Evolutionary conservation across 306 rosid genomes (phyloP), one percentile per base, ranked within the genome.

Genomic region (Cyclanthera cordifolia): DNA sequence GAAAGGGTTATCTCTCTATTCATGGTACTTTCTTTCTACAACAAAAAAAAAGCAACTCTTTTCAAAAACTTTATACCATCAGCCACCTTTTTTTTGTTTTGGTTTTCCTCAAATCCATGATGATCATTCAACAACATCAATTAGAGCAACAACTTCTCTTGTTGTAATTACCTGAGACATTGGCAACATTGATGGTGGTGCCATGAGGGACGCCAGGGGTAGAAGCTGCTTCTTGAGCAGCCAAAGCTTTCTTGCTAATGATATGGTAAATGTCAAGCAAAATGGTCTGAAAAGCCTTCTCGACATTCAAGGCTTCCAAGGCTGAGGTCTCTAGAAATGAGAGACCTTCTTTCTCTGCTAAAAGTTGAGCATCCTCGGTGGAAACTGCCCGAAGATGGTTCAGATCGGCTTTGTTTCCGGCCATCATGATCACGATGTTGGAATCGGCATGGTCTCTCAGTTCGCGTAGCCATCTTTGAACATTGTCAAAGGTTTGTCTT

Each of bases 381-480:
- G 87, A 74, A 0, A 87, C 81, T 27, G 89, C 80, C 76, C 93
- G 85, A 3, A 87, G 77, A 71, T 87, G 93, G 68, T 84, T 87
- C 25, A 87, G 73, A 52, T 87, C 93, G 28, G 93, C 80, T 70
- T 87, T 87, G 58, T 87, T 87, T 32, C 89, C 89, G 21, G 87
- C 84, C 89, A 84, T 11, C 89, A 87, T 82, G 20, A 87, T 87
- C 34, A 87, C 93, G 39, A 87, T 84, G 83, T 87, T 87, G 8
- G 93, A 84, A 59, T 87, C 93, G 6, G 93, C 93, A 20, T 87
- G 93, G 73, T 87, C 89, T 72, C 93, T 73, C 43, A 87, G 81
- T 65, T 87, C 93, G 10, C 89, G 93, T 13, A 87, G 83, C 92
- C 93, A 87, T 73, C 93, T 79, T 45, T 67, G 85, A 20, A 87